Conservation (phyloP, 2,329 filamentous ascomycete genomes). For the Colletotrichum tropicicola region DNA sequence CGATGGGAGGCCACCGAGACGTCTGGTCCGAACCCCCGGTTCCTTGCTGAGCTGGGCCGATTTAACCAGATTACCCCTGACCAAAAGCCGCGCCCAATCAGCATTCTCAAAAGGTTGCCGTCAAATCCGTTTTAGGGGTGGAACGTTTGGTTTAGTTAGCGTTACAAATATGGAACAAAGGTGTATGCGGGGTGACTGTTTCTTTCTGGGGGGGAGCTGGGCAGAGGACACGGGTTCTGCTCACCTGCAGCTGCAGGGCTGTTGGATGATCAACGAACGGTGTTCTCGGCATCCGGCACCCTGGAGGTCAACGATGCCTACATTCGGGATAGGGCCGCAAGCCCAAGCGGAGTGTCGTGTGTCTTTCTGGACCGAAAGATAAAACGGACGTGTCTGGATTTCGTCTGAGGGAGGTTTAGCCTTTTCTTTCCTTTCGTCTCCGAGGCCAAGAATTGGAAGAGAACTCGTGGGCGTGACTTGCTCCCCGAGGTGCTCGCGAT, state of each 20-base stretch:
- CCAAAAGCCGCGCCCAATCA: background rate
- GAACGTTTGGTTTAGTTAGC: slow-evolving; percentile 7
- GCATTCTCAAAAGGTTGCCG: background rate
- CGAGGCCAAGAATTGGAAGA: background rate
- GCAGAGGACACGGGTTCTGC: background rate
- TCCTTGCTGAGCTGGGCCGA: background rate
- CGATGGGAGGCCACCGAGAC: background rate
- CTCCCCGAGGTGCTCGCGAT: no score
- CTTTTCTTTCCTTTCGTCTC: background rate
- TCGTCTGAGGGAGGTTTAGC: background rate
- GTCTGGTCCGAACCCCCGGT: background rate
- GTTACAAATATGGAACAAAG: slow-evolving; percentile 25
- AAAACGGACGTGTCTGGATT: background rate
- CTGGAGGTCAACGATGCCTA: background rate
- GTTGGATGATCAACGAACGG: background rate
- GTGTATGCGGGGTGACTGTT: background rate
- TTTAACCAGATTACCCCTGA: background rate
- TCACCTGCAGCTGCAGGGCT: background rate
- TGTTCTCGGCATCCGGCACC: slow-evolving; percentile 14
- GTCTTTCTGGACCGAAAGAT: background rate
- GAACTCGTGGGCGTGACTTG: no score
- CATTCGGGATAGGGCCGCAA: background rate
- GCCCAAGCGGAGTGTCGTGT: background rate
- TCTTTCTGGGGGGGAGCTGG: background rate
- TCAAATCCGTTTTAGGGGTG: slow-evolving; percentile 4